These are phyloP conservation scores for Micractinium conductrix DNA, from an alignment of 139 green algal species.

Conservation along the genomic window DNA sequence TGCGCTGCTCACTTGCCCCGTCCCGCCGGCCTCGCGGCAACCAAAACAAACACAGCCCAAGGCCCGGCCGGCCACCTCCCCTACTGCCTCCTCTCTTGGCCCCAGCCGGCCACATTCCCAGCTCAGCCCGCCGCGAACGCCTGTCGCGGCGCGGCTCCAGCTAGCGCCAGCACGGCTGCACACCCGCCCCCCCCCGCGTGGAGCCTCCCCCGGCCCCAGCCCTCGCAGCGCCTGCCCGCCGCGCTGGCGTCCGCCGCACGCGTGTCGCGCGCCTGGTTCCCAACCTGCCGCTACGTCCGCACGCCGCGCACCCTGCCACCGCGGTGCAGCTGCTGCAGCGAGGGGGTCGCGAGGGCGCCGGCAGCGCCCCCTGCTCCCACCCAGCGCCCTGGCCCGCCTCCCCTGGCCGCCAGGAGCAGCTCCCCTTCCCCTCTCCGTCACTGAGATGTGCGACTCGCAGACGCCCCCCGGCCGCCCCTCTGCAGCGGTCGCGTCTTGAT, in stretches of 20 bases:
- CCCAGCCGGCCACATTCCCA: neutral
- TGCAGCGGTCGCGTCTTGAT: neutral
- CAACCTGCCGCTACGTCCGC: neutral
- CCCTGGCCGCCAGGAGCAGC: neutral
- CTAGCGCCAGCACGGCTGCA: conserved; percentile 13
- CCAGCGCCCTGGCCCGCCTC: too few relatives aligned
- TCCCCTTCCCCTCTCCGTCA: neutral
- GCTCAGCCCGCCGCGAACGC: neutral
- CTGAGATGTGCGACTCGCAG: neutral
- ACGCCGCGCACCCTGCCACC: too few relatives aligned
- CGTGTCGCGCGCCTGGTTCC: conserved; percentile 17
- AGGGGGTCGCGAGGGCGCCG: neutral
- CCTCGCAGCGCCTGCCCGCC: neutral
- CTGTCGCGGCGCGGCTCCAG: conserved; percentile 14
- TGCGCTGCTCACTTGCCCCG: conserved; percentile 17
- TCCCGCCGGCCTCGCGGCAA: neutral
- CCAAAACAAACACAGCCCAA: neutral
- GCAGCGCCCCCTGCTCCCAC: conserved; percentile 17
- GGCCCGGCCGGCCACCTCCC: neutral
- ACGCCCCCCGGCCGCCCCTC: too few relatives aligned
- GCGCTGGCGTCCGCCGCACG: neutral
- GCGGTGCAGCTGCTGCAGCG: neutral
- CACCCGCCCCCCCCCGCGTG: neutral
- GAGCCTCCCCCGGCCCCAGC: neutral
- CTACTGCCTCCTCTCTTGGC: neutral